Evolutionary conservation across 208 protist genomes (phyloP).

Genomic region (Perkinsela sp.): DNA sequence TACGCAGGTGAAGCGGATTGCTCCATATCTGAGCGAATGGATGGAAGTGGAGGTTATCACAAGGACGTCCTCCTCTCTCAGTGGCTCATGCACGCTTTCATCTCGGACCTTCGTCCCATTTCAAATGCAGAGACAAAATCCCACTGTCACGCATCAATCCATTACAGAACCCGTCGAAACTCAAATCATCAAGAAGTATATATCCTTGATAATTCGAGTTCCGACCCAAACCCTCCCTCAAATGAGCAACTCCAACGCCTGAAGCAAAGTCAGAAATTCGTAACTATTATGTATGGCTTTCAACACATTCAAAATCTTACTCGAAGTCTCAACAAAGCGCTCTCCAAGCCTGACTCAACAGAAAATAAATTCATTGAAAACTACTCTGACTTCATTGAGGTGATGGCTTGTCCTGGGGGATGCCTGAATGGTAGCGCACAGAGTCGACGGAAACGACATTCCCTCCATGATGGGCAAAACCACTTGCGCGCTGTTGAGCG

Average conservation of each 20-base stretch:
- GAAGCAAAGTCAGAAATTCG: constrained; percentile 2
- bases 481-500: background rate
- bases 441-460: background rate
- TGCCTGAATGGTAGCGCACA: constrained; percentile 92
- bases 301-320: constrained; percentile 92
- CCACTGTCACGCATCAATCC: no score
- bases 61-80: constrained; percentile 9
- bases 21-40: constrained; percentile 4
- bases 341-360: constrained; percentile 1
- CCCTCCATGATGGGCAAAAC: background rate
- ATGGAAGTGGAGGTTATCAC: constrained; percentile 34
- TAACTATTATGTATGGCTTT: constrained; percentile 79
- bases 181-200: constrained; percentile 1
- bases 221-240: background rate
- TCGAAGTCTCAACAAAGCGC: constrained; percentile 46
- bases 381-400: constrained; percentile 71
- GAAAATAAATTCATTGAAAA: background rate
- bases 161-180: background rate
- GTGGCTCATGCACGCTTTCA: no score
- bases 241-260: no score
- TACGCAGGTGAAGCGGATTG: constrained; percentile 1
- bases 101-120: no score
- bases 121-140: no score
- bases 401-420: constrained; percentile 87
- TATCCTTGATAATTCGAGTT: background rate